A percentile compares a stretch with the other conserved stretches of the same genome.
Evolutionary conservation across 2,329 filamentous ascomycete genomes (phyloP).

Genomic region (Cercospora sp.): DNA sequence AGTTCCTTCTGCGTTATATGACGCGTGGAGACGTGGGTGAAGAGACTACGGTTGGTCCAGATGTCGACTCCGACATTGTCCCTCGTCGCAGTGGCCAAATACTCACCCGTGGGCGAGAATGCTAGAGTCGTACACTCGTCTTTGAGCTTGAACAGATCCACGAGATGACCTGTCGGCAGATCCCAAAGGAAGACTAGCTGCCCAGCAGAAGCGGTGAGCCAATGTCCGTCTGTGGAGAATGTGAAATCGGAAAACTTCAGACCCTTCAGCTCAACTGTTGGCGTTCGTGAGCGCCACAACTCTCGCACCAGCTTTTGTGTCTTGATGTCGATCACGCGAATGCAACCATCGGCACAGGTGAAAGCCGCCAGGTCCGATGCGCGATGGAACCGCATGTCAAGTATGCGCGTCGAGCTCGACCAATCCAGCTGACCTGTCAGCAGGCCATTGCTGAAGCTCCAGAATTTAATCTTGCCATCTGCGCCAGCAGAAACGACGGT

Average conservation of each 20-base stretch:
- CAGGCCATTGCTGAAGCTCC: constrained; percentile 86
- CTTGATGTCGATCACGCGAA: constrained; percentile 85
- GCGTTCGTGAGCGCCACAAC: constrained; percentile 70
- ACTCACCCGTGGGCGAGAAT: constrained; percentile 89
- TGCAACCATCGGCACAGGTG: constrained; percentile 82
- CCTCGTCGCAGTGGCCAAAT: constrained; percentile 83
- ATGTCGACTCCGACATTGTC: constrained; percentile 85
- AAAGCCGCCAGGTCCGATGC: constrained; percentile 84
- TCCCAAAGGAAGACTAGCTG: constrained; percentile 89
- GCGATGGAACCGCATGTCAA: constrained; percentile 75
- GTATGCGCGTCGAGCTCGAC: constrained; percentile 74
- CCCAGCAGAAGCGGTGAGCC: constrained; percentile 85
- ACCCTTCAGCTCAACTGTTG: constrained; percentile 28
- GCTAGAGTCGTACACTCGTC: constrained; percentile 79
- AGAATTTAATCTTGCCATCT: constrained; percentile 95
- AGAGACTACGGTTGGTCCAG: constrained; percentile 93
- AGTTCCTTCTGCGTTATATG: constrained; percentile 80
- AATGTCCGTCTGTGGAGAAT: constrained; percentile 90
- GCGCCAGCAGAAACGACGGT: constrained; percentile 80
- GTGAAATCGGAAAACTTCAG: constrained; percentile 43
- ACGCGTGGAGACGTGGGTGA: constrained; percentile 81
- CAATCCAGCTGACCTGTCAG: constrained; percentile 81
- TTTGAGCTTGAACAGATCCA: constrained; percentile 82
- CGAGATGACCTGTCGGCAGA: constrained; percentile 89
- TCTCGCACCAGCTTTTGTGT: constrained; percentile 91